A percentile compares a stretch with the other conserved stretches of the same genome.
phyloP scores from a whole-genome alignment of 352 stramenopile genomes.

The Phytophthora aleatoria region DNA sequence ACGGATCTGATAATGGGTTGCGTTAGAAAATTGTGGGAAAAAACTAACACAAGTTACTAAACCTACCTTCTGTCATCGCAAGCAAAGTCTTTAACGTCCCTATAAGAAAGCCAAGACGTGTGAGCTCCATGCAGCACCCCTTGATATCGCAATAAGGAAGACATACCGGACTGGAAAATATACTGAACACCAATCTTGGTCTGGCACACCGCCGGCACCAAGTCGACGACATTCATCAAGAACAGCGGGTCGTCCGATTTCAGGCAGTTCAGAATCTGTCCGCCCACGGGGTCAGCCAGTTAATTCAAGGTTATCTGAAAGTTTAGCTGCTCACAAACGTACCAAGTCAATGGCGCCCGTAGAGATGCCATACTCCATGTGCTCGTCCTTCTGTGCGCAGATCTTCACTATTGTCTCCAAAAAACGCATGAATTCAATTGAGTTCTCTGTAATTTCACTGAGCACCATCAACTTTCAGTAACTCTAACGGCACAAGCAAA shows the following conservation, averaged over 20 bases:
- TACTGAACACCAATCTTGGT: constrained; percentile 68
- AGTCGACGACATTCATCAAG: constrained; percentile 85
- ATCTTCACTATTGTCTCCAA: constrained; percentile 75
- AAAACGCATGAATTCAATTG: constrained; percentile 80
- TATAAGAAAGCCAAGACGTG: constrained; percentile 19
- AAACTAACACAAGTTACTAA: background rate
- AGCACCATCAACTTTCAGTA: constrained; percentile 13
- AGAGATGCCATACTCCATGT: constrained; percentile 67
- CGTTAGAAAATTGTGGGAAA: constrained; percentile 1
- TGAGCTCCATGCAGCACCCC: constrained; percentile 7
- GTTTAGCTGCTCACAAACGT: constrained; percentile 6
- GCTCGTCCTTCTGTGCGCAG: constrained; percentile 54
- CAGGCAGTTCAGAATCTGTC: constrained; percentile 71
- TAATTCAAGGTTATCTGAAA: constrained; percentile 7
- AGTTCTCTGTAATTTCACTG: constrained; percentile 54
- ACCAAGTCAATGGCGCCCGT: constrained; percentile 51
- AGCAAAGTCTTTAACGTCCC: constrained; percentile 70
- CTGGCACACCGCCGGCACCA: constrained; percentile 73
- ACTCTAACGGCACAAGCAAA: background rate
- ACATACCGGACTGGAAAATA: constrained; percentile 81
- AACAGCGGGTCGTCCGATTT: constrained; percentile 82
- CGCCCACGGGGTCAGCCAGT: constrained; percentile 10
- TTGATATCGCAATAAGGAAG: background rate
- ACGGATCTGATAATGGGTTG: constrained; percentile 54
- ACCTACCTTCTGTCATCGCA: constrained; percentile 65